Percentiles rank a stretch among this genome's conserved stretches.
Conservation (phyloP, 306 rosid genomes). For the Purshia tridentata region DNA sequence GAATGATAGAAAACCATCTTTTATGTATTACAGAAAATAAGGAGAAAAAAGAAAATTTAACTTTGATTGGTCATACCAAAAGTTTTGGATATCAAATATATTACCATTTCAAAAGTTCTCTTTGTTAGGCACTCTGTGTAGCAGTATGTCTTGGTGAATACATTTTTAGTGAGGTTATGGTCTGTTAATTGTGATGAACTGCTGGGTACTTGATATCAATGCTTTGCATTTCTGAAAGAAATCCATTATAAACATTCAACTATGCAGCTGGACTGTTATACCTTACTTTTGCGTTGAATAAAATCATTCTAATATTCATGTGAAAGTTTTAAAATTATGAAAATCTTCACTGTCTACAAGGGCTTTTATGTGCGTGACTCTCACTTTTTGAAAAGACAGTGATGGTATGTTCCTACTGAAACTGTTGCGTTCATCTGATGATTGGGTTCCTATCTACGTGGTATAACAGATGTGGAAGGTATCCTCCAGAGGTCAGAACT, state of each 20-base stretch:
- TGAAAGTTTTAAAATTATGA: not conserved
- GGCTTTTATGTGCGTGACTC: not conserved
- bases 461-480: conserved; percentile 87
- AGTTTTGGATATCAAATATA: not conserved
- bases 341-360: not conserved
- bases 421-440: conserved; percentile 7
- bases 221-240: not conserved
- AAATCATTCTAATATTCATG: not conserved
- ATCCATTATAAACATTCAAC: not conserved
- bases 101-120: not conserved
- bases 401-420: not conserved
- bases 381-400: not conserved
- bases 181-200: not conserved
- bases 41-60: not conserved
- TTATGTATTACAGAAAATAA: not conserved
- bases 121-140: not conserved
- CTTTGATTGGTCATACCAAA: not conserved
- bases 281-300: not conserved
- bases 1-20: not conserved
- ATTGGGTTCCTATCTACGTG: conserved; percentile 28
- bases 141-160: not conserved
- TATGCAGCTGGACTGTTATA: not conserved
- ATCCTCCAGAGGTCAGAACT: conserved; percentile 93
- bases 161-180: not conserved
- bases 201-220: not conserved